Percentiles rank a stretch among this genome's conserved stretches.
Evolutionary conservation across 176 grass and related monocot genomes (phyloP).

Genomic region (Hyparrhenia diplandra): DNA sequence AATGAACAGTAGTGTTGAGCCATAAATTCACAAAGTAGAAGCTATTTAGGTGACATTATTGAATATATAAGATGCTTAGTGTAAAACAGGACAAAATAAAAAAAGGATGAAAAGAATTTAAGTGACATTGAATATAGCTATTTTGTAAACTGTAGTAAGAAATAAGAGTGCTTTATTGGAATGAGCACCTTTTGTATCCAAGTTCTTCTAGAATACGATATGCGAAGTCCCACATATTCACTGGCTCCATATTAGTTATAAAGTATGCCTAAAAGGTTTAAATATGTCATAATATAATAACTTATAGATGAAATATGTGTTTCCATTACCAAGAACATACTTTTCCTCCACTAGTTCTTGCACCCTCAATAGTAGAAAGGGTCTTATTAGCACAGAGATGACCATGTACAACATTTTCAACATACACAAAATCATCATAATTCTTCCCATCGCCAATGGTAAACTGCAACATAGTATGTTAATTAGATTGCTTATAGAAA

Average conservation of each 20-base stretch:
- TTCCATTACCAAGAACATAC: slow-evolving; percentile 13
- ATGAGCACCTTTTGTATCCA: slow-evolving; percentile 55
- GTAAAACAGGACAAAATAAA: background rate
- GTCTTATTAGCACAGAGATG: slow-evolving; percentile 70
- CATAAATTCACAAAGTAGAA: too few relatives aligned
- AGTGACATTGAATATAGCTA: background rate
- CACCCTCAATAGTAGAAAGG: slow-evolving; percentile 40
- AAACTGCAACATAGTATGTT: slow-evolving; percentile 7
- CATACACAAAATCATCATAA: slow-evolving; percentile 67
- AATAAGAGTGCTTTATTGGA: background rate
- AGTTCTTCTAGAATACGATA: slow-evolving; percentile 51
- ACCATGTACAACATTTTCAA: slow-evolving; percentile 72
- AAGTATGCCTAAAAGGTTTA: too few relatives aligned
- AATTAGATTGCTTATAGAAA: too few relatives aligned
- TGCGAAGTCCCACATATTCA: slow-evolving; percentile 69
- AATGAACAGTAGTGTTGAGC: too few relatives aligned
- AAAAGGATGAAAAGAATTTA: background rate
- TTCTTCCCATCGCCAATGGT: slow-evolving; percentile 72
- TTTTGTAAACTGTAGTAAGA: background rate
- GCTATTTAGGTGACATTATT: too few relatives aligned
- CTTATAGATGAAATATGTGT: too few relatives aligned
- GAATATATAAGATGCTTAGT: background rate
- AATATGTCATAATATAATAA: too few relatives aligned
- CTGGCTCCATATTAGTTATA: slow-evolving; percentile 80
- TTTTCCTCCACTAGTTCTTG: slow-evolving; percentile 50